Evolutionary conservation across 1,139 yeast species (phyloP).

Genomic region (Geotrichum phurueaensis): DNA sequence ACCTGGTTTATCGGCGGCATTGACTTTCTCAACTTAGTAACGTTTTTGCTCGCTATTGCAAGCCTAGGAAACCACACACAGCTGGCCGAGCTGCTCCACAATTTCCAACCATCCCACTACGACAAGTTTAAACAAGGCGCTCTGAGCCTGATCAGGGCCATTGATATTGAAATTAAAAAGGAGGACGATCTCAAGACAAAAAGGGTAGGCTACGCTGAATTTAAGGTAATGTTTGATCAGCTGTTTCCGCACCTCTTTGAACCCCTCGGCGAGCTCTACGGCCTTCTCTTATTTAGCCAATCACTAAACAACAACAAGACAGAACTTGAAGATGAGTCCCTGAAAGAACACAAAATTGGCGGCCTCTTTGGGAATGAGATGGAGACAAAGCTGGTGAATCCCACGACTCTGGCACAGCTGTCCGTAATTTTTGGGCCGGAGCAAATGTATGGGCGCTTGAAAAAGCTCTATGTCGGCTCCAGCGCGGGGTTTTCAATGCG

Average conservation of each 20-base stretch:
- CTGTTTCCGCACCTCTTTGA: conserved; percentile 26
- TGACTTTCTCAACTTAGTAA: conserved; percentile 25
- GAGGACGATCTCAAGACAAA: conserved; percentile 18
- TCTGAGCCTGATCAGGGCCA: conserved; percentile 21
- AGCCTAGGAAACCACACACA: conserved; percentile 19
- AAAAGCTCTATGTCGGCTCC: conserved; percentile 66
- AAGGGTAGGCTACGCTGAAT: conserved; percentile 22
- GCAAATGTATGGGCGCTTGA: conserved; percentile 38
- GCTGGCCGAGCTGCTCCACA: conserved; percentile 12
- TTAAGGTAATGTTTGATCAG: conserved; percentile 19
- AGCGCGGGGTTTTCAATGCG: conserved; percentile 81
- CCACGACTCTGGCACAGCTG: conserved; percentile 42
- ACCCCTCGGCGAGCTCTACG: conserved; percentile 27
- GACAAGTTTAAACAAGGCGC: conserved; percentile 20
- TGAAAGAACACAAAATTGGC: neutral
- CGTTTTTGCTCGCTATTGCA: conserved; percentile 27
- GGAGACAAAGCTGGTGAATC: conserved; percentile 36
- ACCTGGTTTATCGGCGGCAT: conserved; percentile 23
- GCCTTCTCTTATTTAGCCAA: conserved; percentile 10
- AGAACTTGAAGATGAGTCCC: neutral
- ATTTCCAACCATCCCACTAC: conserved; percentile 14
- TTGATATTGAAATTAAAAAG: conserved; percentile 16
- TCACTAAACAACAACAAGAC: neutral
- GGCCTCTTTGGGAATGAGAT: conserved; percentile 10
- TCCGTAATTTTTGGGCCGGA: conserved; percentile 29